phyloP scores from a whole-genome alignment of 1,284 basidiomycete species.

The Vanrija humicola region DNA sequence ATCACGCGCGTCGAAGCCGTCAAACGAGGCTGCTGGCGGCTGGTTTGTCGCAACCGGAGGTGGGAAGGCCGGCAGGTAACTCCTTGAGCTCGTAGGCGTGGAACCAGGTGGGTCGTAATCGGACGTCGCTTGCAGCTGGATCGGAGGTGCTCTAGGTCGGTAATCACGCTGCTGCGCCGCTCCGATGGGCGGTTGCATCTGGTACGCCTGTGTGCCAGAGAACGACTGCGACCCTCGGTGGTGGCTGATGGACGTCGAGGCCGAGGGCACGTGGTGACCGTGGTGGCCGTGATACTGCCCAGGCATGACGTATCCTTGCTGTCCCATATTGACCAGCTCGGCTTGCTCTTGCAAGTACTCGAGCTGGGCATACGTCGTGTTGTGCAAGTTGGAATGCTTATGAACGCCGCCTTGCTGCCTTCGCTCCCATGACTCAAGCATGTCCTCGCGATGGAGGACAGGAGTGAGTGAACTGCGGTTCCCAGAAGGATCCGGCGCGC shows the following conservation, averaged over 20 bases:
- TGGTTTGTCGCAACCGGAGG: constrained; percentile 41
- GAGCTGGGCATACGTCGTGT: constrained; percentile 74
- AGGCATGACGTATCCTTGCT: constrained; percentile 39
- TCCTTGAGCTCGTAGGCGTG: constrained; percentile 6
- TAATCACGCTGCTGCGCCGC: constrained; percentile 1
- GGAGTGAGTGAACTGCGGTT: constrained; percentile 71
- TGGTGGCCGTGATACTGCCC: constrained; percentile 28
- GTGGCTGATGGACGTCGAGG: constrained; percentile 9
- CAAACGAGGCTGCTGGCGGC: constrained; percentile 26
- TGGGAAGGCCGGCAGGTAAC: constrained; percentile 44
- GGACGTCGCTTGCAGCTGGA: constrained; percentile 17
- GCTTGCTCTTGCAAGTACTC: constrained; percentile 89
- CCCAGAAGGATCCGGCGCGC: constrained; percentile 70
- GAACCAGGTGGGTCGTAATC: constrained; percentile 34
- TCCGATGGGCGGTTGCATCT: constrained; percentile 43
- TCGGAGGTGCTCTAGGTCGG: constrained; percentile 1
- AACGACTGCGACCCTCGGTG: constrained; percentile 25
- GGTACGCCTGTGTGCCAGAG: constrained; percentile 28
- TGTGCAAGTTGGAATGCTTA: constrained; percentile 35
- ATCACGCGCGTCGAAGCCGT: constrained; percentile 39
- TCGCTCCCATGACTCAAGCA: constrained; percentile 83
- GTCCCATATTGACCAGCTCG: constrained; percentile 61
- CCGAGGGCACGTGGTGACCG: background rate
- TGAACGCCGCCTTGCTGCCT: constrained; percentile 54
- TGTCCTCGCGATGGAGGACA: constrained; percentile 82